phyloP scores from a whole-genome alignment of 2,329 filamentous ascomycete species.

The Pseudocercospora fuligena region DNA sequence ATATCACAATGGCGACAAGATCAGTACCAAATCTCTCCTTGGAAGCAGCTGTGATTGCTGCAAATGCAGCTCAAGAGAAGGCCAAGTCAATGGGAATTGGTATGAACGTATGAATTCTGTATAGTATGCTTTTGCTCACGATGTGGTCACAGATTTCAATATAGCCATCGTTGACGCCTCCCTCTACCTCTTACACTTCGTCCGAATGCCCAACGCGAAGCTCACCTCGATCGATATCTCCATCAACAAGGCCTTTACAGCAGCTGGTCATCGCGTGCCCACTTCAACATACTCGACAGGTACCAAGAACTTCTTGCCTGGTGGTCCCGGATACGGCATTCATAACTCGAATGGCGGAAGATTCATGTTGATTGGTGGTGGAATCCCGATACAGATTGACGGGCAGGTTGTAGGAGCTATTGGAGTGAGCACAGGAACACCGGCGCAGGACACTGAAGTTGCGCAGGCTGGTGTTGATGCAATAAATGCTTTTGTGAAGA shows the following conservation, averaged over 20 bases:
- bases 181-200: slow-evolving; percentile 54
- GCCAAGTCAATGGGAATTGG: slow-evolving; percentile 45
- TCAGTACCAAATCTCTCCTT: slow-evolving; percentile 41
- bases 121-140: not conserved
- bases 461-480: slow-evolving; percentile 59
- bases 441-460: slow-evolving; percentile 59
- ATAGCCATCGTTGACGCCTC: slow-evolving; percentile 55
- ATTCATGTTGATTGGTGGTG: slow-evolving; percentile 60
- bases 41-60: slow-evolving; percentile 42
- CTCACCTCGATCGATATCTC: slow-evolving; percentile 64
- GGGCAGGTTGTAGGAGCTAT: slow-evolving; percentile 59
- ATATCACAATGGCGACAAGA: slow-evolving; percentile 37
- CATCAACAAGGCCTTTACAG: slow-evolving; percentile 66
- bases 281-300: slow-evolving; percentile 55
- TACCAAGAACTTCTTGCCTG: slow-evolving; percentile 54
- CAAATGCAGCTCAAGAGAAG: slow-evolving; percentile 42
- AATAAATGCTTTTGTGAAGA: slow-evolving; percentile 44
- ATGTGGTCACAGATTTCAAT: slow-evolving; percentile 49
- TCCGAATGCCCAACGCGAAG: slow-evolving; percentile 55
- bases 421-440: slow-evolving; percentile 60
- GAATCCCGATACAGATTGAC: slow-evolving; percentile 56
- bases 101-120: slow-evolving; percentile 19
- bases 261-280: slow-evolving; percentile 58
- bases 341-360: slow-evolving; percentile 58
- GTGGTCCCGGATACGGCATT: slow-evolving; percentile 58